A percentile compares a stretch with the other conserved stretches of the same genome.
Conservation (phyloP, 148 eudicot genomes). For the Beta vulgaris region DNA sequence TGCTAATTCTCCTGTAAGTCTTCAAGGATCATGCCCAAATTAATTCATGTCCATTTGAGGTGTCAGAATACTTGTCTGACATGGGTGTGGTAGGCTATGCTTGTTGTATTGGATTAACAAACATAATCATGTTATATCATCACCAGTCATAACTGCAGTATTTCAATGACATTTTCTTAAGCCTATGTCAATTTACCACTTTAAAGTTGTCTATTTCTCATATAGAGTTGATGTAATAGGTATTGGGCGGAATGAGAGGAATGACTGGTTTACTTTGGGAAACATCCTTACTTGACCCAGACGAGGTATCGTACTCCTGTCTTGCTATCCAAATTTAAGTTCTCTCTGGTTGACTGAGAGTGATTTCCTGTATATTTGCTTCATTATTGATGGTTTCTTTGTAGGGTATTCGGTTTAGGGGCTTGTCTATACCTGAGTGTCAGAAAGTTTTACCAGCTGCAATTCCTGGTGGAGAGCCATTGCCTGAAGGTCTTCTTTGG, state of each 20-base stretch:
- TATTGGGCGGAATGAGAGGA: slow-evolving; percentile 99
- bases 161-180: slow-evolving; percentile 1
- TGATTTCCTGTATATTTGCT: neutral
- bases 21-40: neutral
- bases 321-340: neutral
- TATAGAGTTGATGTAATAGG: slow-evolving; percentile 39
- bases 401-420: slow-evolving; percentile 94
- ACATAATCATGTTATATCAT: neutral
- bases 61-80: neutral
- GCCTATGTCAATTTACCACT: neutral
- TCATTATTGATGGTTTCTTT: slow-evolving; percentile 10
- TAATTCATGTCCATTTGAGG: neutral
- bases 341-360: neutral
- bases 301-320: slow-evolving; percentile 55
- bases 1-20: neutral
- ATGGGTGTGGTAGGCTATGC: neutral
- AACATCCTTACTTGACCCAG: slow-evolving; percentile 93
- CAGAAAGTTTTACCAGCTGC: slow-evolving; percentile 91
- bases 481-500: slow-evolving; percentile 99
- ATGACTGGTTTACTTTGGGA: slow-evolving; percentile 96
- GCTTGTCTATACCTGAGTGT: slow-evolving; percentile 93
- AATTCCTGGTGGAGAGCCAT: slow-evolving; percentile 88
- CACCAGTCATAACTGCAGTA: neutral
- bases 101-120: neutral
- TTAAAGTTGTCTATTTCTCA: neutral